A percentile compares a stretch with the other conserved stretches of the same genome.
Evolutionary conservation across 2,329 filamentous ascomycete species (phyloP).

Genomic region (Aureobasidium sp.): DNA sequence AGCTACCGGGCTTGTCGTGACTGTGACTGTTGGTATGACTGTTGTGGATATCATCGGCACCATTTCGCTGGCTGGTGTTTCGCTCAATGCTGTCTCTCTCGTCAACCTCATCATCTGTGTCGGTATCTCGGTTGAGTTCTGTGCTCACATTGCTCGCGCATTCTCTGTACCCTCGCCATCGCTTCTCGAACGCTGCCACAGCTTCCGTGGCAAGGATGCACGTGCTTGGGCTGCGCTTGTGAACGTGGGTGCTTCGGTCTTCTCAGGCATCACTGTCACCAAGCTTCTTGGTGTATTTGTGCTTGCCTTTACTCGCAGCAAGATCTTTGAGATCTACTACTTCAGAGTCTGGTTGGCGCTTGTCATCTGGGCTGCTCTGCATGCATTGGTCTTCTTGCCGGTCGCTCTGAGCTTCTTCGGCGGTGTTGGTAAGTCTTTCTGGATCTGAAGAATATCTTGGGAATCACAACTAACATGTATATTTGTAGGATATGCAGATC

Average conservation of each 20-base stretch:
- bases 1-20: conserved; percentile 72
- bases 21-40: conserved; percentile 83
- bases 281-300: conserved; percentile 90
- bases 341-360: conserved; percentile 94
- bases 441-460: neutral
- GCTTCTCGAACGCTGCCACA: conserved; percentile 65
- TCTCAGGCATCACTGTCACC: conserved; percentile 92
- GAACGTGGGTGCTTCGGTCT: conserved; percentile 89
- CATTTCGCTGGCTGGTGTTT: conserved; percentile 84
- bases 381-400: conserved; percentile 85
- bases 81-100: conserved; percentile 86
- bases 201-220: conserved; percentile 73
- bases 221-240: conserved; percentile 88
- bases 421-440: conserved; percentile 53
- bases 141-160: conserved; percentile 88
- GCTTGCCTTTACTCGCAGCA: conserved; percentile 87
- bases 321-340: conserved; percentile 99
- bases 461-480: neutral
- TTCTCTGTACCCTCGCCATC: conserved; percentile 86
- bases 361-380: conserved; percentile 78
- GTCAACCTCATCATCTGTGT: conserved; percentile 97
- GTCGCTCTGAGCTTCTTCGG: conserved; percentile 81
- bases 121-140: conserved; percentile 94
- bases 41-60: conserved; percentile 89
- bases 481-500: conserved; percentile 67